Base-by-base conservation (phyloP, 352 stramenopile species). In the Pythium coloratum region DNA sequence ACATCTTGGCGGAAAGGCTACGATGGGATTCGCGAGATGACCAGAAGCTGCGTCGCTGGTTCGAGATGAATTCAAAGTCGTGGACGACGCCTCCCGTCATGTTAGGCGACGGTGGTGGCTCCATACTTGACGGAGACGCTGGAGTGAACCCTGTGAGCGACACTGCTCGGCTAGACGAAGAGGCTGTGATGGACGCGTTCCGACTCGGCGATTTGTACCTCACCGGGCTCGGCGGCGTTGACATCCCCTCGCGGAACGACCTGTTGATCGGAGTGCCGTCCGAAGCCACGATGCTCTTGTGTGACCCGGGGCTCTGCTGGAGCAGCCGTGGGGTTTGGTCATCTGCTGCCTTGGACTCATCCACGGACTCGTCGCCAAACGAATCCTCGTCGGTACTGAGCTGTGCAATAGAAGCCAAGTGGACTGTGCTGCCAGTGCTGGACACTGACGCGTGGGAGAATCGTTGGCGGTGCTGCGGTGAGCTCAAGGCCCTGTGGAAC, bases 401-500 rank as follows among this genome's bases (percentile, higher is more conserved):
- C 49, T 70, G 64, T 1, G 49, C 56, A 18, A 70, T 61, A 3
- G 64, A 70, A 24, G 57, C 26, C 18, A 71, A 28, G 14, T 50
- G 50, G 12, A 36, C 12, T 9, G 58, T 59, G 34, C 34, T 63
- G 42, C 65, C 24, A 8, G 28, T 36, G 20, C 65, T 71, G 16
- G 65, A 62, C 6, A 54, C 5, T 3, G 65, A 71, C 33, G 56
- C 63, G 12, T 65, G 24, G 18, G 67, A 73, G 33, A 10, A 44
- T 0, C 26, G 46, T 47, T 49, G 49, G 12, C 44, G 50, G 9
- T 40, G 62, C 28, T 28, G 36, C 20, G 67, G 66, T 1, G 67
- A 70, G 51, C 66, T 67, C 1, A 77, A 38, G 1, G 70, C 77
- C 24, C 42, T 46, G 10, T 69, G 66, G 61, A 72, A 82, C 20